Base-by-base conservation (phyloP, 345 rosid genomes). In the Jatropha curcas region DNA sequence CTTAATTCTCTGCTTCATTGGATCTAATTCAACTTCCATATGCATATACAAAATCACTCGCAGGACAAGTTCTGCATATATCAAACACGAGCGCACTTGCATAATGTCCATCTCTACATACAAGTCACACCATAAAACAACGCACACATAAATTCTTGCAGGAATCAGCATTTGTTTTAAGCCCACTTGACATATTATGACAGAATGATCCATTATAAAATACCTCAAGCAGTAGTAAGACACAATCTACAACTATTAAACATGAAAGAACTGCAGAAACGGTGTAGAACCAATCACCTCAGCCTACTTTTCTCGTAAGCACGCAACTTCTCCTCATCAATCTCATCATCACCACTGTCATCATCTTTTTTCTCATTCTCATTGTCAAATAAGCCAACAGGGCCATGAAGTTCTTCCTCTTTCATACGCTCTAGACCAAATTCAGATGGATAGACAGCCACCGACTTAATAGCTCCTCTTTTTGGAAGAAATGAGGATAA, bases 381-480 rank as follows among this genome's bases (percentile, higher is more conserved):
- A 65, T 81, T 82, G 68, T 88, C 90, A 68, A 92, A 89, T 35
- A 90, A 81, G 31, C 88, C 96, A 77, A 84, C 88, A 16, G 99
- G 98, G n/a, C 98, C 99, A 62, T 76, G 92, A 73, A 88, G 74
- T 78, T 95, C 99, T 84, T 95, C 99, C 80, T 91, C 96, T 86
- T 88, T 85, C 97, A 95, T 95, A 2, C 90, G 86, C 77, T 89
- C 74, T 76, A 95, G 85, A 45, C 99, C 98, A 65, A 95, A 91
- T 50, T 95, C 99, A 7, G 98, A 82, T 22, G 99, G 99, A 83
- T 95, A 91, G 71, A 95, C 88, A 2, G 92, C 61, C 45, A 95
- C 94, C 0, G 94, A 91, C 75, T 85, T 39, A 73, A 91, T 82
- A 17, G 80, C 86, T 43, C 98, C 99, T 67, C 81, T 93, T 83